A percentile compares a stretch with the other conserved stretches of the same genome.
These are phyloP conservation scores for Yueomyces sp. DNA, from an alignment of 805 yeast species.

Conservation along the genomic window DNA sequence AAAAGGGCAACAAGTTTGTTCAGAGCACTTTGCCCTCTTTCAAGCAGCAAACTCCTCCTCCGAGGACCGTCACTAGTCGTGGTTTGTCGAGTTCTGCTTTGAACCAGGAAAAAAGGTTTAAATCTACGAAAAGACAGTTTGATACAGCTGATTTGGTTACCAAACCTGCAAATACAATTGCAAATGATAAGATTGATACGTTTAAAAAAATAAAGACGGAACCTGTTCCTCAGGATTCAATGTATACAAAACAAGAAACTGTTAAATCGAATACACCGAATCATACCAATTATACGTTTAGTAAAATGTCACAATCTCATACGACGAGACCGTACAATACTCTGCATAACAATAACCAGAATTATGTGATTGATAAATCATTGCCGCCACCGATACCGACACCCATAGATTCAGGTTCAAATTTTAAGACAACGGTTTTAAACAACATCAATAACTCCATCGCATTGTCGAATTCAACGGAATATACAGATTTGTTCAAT, in stretches of 20 bases:
- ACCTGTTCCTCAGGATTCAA: background rate
- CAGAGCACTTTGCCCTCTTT: conserved; percentile 14
- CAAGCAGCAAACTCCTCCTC: background rate
- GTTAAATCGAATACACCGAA: background rate
- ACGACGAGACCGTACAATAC: background rate
- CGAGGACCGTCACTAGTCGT: background rate
- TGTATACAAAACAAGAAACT: background rate
- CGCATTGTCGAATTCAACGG: background rate
- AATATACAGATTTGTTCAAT: conserved; percentile 11
- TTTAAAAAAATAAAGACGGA: background rate
- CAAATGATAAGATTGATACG: background rate
- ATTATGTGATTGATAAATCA: background rate
- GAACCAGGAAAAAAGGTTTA: no score
- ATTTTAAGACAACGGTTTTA: background rate
- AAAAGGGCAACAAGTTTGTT: conserved; percentile 31
- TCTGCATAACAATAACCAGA: background rate
- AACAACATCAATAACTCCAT: background rate
- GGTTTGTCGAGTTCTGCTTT: background rate
- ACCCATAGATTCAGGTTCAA: background rate
- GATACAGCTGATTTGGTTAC: conserved; percentile 47
- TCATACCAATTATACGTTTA: background rate
- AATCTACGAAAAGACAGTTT: background rate
- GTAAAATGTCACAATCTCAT: background rate
- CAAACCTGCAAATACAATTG: conserved; percentile 4
- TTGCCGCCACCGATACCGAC: background rate